Percentiles rank a stretch among this genome's conserved stretches.
phyloP scores from a whole-genome alignment of 1,284 basidiomycete species.

The Gastroboletus turbinatus region DNA sequence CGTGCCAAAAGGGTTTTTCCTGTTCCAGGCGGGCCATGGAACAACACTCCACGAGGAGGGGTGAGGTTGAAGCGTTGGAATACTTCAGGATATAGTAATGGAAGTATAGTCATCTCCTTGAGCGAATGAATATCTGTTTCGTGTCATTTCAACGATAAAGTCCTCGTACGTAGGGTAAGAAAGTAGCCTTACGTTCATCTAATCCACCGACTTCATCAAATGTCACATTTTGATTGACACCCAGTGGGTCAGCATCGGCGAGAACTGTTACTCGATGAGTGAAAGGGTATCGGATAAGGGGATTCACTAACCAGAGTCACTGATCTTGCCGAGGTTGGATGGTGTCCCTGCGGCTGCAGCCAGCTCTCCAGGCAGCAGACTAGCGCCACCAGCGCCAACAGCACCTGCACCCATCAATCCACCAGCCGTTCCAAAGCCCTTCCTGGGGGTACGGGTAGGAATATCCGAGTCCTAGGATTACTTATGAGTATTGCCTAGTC shows the following conservation, averaged over 20 bases:
- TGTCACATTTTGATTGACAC: slow-evolving; percentile 90
- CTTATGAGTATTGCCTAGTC: slow-evolving; percentile 4
- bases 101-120: slow-evolving; percentile 98
- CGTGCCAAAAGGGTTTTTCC: slow-evolving; percentile 93
- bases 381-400: slow-evolving; percentile 44
- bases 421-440: slow-evolving; percentile 54
- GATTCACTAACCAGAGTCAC: slow-evolving; percentile 60
- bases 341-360: slow-evolving; percentile 69
- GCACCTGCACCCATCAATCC: slow-evolving; percentile 55
- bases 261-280: slow-evolving; percentile 50
- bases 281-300: not conserved
- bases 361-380: slow-evolving; percentile 55
- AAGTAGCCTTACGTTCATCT: slow-evolving; percentile 75
- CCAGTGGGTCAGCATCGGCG: slow-evolving; percentile 96
- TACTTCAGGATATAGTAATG: slow-evolving; percentile 94
- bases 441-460: slow-evolving; percentile 62
- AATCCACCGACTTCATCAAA: slow-evolving; percentile 98
- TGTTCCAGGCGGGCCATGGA: slow-evolving; percentile 95
- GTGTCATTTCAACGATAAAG: slow-evolving; percentile 1
- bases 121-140: slow-evolving; percentile 87
- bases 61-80: slow-evolving; percentile 95
- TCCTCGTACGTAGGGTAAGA: not conserved
- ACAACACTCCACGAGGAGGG: slow-evolving; percentile 94
- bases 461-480: slow-evolving; percentile 64
- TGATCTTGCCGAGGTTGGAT: slow-evolving; percentile 81